Percentiles rank a stretch among this genome's conserved stretches.
phyloP scores from a whole-genome alignment of 2,329 filamentous ascomycete species.

The Ophiosphaerella narmari region DNA sequence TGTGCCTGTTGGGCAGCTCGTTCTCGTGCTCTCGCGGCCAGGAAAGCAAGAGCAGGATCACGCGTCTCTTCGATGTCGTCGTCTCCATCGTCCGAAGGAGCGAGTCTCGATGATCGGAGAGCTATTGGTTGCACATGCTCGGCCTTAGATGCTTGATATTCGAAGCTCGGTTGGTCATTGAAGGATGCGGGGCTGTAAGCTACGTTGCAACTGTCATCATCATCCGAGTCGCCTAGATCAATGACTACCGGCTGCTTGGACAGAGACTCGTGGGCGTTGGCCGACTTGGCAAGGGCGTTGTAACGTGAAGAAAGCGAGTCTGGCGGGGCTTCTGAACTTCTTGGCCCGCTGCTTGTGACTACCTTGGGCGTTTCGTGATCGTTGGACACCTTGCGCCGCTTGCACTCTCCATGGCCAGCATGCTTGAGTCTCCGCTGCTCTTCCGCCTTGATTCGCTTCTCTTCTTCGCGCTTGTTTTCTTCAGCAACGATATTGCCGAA shows the following conservation, averaged over 20 bases:
- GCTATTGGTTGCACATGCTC: constrained; percentile 7
- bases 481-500: constrained; percentile 48
- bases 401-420: constrained; percentile 1
- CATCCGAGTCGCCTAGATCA: constrained; percentile 31
- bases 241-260: constrained; percentile 24
- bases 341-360: constrained; percentile 7
- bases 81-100: constrained; percentile 25
- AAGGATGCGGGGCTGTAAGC: constrained; percentile 12
- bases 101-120: constrained; percentile 9
- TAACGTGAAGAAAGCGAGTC: constrained; percentile 37
- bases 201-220: constrained; percentile 18
- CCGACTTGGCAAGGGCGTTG: constrained; percentile 29
- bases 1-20: constrained; percentile 26
- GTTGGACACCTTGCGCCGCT: constrained; percentile 28
- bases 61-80: constrained; percentile 34
- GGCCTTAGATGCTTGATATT: not conserved
- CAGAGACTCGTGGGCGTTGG: constrained; percentile 9
- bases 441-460: constrained; percentile 9
- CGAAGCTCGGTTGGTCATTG: not conserved
- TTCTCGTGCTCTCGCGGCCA: constrained; percentile 33
- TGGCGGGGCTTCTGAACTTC: constrained; percentile 13
- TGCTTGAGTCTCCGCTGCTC: not conserved
- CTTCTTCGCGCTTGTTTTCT: constrained; percentile 38
- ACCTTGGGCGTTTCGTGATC: constrained; percentile 16
- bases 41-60: constrained; percentile 33